Base-by-base conservation (phyloP, 2,329 filamentous ascomycete species). In the Penicillium sp. region DNA sequence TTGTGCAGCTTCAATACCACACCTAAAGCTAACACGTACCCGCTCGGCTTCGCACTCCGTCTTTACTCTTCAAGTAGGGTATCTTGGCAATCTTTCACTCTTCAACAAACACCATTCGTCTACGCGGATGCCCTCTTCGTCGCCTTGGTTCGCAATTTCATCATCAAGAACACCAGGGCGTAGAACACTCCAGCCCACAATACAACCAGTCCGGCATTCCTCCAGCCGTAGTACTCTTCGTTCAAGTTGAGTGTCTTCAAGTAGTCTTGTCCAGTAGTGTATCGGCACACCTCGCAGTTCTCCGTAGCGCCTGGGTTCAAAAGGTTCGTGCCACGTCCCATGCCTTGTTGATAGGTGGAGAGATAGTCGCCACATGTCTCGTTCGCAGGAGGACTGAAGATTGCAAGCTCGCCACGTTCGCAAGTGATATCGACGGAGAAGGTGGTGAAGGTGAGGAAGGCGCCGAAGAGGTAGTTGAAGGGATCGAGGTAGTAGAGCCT, bases 141-240 rank as follows among this genome's bases (percentile, higher is more conserved):
- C 12, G 58, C 54, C 58, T 67, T 67, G 4, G 66, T 68, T 39
- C 66, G 52, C 48, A 67, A 39, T 49, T 66, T 67, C 65, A 68
- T 68, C 45, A 68, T 54, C 38, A 55, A 34, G 47, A 68, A 76
- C 2, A 76, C 74, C 40, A 75, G 43, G 0, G 59, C 67, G 54
- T 84, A 84, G 1, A 74, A 77, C 47, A 72, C 76, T 33, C 79
- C 41, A 1, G 70, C 75, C 54, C 84, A 83, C 2, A 80, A 63
- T 1, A 74, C 76, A 2, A 80, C 76, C 45, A 85, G 79, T 0
- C 61, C 83, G 0, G 79, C 77, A 62, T 86, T 76, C 36, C 84
- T 73, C 84, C 84, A 87, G 0, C 81, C 83, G 54, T 82, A 82
- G 53, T 74, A 79, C 54, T 84, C 80, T 2, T 80, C 74, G 2